These are phyloP conservation scores for Erodium maritimum DNA, from an alignment of 345 rosid species.

Conservation along the genomic window DNA sequence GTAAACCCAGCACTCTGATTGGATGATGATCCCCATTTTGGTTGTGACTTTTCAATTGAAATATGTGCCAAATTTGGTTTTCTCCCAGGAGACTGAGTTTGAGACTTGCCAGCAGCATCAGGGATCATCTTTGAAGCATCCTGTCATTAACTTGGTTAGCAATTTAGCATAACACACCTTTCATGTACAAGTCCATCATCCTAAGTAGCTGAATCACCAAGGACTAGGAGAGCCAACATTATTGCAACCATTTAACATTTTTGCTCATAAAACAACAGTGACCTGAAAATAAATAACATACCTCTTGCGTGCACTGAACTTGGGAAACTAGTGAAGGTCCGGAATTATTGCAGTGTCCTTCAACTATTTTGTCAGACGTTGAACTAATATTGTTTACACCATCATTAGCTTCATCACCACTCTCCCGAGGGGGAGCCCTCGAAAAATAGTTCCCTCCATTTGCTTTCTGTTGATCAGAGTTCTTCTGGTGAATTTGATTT, in stretches of 20 bases:
- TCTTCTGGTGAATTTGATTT: conserved; percentile 19
- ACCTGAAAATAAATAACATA: conserved; percentile 14
- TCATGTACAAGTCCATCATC: too few species aligned
- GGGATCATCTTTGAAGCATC: conserved; percentile 21
- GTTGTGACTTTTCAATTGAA: conserved; percentile 39
- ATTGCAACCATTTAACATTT: not conserved
- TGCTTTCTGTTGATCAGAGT: conserved; percentile 22
- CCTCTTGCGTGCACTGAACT: conserved; percentile 24
- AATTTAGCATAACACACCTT: conserved; percentile 12
- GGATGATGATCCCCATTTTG: conserved; percentile 37
- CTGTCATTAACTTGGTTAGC: conserved; percentile 21
- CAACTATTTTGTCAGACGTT: conserved; percentile 19
- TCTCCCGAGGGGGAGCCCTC: conserved; percentile 19
- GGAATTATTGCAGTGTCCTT: conserved; percentile 13
- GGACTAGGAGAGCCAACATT: too few species aligned
- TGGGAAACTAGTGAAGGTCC: conserved; percentile 18
- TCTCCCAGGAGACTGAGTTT: conserved; percentile 19
- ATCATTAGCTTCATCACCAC: conserved; percentile 15
- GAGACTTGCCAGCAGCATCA: conserved; percentile 16
- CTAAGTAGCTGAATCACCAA: not conserved
- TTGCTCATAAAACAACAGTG: not conserved
- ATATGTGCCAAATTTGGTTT: conserved; percentile 51
- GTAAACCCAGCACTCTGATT: conserved; percentile 45
- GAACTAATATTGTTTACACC: conserved; percentile 15
- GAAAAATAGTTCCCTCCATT: conserved; percentile 21